phyloP scores from a whole-genome alignment of 73 alveolate genomes.

The Paramecium primaurelia region DNA sequence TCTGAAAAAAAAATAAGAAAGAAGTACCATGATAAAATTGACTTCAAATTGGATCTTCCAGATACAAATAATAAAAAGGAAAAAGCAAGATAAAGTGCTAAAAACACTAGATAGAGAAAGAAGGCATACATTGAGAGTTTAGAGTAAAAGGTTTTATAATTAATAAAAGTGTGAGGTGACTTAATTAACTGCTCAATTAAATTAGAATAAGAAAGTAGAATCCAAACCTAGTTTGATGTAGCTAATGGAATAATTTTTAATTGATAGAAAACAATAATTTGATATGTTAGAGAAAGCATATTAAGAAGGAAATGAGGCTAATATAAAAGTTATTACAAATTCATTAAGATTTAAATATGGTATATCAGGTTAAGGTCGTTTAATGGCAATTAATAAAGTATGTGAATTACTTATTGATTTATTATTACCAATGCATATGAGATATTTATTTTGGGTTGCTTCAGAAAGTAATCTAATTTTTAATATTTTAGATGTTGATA shows the following conservation, averaged over 20 bases:
- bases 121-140: conserved; percentile 26
- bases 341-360: conserved; percentile 43
- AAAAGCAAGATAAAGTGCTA: conserved; percentile 12
- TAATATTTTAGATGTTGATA: background rate
- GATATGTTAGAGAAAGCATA: conserved; percentile 20
- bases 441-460: conserved; percentile 52
- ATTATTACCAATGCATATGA: conserved; percentile 41
- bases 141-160: conserved; percentile 30
- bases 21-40: background rate
- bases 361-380: conserved; percentile 29
- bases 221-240: background rate
- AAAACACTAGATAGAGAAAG: background rate
- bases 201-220: background rate
- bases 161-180: conserved; percentile 31
- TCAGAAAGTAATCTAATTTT: background rate
- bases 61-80: conserved; percentile 24
- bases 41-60: background rate
- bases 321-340: background rate
- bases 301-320: background rate
- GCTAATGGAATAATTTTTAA: background rate
- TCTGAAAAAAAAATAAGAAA: conserved; percentile 17
- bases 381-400: background rate
- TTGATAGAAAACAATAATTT: conserved; percentile 3
- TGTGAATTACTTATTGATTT: background rate
- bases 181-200: background rate